Conservation (phyloP, 306 rosid genomes). For the Vigna mungo region DNA sequence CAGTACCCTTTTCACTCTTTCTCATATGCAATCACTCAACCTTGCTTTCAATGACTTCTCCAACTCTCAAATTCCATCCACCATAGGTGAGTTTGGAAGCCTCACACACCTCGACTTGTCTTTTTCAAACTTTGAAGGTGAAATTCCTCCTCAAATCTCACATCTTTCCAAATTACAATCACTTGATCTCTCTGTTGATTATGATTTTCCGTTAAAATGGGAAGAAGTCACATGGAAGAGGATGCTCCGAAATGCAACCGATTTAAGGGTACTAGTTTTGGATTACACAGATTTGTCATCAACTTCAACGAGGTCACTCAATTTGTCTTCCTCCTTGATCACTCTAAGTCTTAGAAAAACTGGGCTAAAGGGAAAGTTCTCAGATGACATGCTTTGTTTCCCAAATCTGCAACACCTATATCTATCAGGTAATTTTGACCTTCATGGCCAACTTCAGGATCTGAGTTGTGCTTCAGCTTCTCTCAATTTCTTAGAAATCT, state of each 20-base stretch:
- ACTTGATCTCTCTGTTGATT: too few relatives aligned
- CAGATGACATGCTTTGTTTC: background rate
- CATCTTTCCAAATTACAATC: too few relatives aligned
- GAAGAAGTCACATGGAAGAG: background rate
- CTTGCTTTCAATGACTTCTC: too few relatives aligned
- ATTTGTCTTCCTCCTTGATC: slow-evolving; percentile 28
- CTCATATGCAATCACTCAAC: too few relatives aligned
- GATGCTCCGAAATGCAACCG: background rate
- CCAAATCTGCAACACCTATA: background rate
- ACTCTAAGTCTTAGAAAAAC: background rate
- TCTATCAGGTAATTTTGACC: background rate
- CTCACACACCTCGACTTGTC: too few relatives aligned
- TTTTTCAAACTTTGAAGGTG: too few relatives aligned
- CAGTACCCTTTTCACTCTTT: too few relatives aligned
- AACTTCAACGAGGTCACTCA: background rate
- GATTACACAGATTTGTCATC: background rate
- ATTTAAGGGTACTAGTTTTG: background rate
- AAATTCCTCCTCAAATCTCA: too few relatives aligned
- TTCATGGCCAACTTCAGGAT: background rate
- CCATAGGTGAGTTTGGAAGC: too few relatives aligned
- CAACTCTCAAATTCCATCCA: too few relatives aligned
- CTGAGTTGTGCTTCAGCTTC: background rate
- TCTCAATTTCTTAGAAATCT: background rate
- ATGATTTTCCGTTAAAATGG: background rate
- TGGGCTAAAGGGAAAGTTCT: background rate